These are phyloP conservation scores for Hippophae rhamnoides DNA, from an alignment of 306 rosid genomes.

Conservation along the genomic window DNA sequence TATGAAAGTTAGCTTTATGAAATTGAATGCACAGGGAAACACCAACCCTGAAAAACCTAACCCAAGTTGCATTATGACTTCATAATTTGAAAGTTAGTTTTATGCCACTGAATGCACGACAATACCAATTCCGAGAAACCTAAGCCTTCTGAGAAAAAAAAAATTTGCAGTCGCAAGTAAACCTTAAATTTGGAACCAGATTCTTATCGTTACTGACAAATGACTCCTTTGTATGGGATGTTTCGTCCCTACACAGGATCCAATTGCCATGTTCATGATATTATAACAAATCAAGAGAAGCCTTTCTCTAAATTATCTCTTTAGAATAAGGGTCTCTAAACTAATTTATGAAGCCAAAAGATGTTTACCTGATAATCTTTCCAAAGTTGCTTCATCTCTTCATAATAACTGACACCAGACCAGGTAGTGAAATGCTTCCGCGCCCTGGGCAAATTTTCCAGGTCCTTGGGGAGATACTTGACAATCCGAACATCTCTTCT, in stretches of 20 bases:
- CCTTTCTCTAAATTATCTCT: neutral
- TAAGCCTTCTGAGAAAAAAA: neutral
- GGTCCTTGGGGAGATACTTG: conserved; percentile 57
- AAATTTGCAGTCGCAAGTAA: neutral
- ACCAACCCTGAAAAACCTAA: neutral
- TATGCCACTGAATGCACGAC: too few relatives aligned
- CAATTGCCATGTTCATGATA: neutral
- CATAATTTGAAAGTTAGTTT: neutral
- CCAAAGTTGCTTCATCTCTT: conserved; percentile 67
- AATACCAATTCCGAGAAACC: too few relatives aligned
- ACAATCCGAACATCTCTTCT: conserved; percentile 56
- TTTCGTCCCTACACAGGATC: neutral
- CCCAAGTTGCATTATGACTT: neutral
- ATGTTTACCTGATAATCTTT: conserved; percentile 63
- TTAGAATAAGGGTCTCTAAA: neutral
- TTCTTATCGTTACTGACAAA: neutral
- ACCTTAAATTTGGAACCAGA: neutral
- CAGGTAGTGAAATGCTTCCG: conserved; percentile 89
- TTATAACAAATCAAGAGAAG: neutral
- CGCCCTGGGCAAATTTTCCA: conserved; percentile 64
- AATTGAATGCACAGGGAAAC: neutral
- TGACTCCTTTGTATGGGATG: neutral
- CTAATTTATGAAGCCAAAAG: neutral
- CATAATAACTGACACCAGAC: conserved; percentile 69
- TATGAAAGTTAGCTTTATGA: neutral